A percentile compares a stretch with the other conserved stretches of the same genome.
These are phyloP conservation scores for Vanderwaltozyma verrucispora DNA, from an alignment of 805 yeast species.

Conservation along the genomic window DNA sequence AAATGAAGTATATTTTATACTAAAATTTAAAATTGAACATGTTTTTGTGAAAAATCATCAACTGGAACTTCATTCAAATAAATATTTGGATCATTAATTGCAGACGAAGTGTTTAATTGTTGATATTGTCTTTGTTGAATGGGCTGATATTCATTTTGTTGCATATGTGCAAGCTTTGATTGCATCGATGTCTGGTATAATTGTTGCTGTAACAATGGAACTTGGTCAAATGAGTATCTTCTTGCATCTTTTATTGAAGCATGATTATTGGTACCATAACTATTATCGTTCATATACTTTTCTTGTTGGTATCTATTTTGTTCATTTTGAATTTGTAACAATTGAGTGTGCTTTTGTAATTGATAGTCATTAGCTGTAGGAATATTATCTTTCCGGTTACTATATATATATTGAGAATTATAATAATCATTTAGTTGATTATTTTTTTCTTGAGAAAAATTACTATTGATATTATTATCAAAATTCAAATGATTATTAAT, in stretches of 20 bases:
- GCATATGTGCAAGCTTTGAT: not conserved
- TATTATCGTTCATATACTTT: not conserved
- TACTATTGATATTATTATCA: not conserved
- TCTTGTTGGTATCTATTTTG: too few species aligned
- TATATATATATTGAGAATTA: not conserved
- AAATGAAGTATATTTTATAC: too few species aligned
- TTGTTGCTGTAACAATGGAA: conserved; percentile 2
- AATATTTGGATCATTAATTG: too few species aligned
- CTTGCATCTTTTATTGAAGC: not conserved
- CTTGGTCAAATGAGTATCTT: not conserved
- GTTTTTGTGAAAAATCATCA: too few species aligned
- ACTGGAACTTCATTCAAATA: too few species aligned
- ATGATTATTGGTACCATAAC: not conserved
- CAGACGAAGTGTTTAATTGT: too few species aligned
- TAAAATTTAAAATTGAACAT: too few species aligned
- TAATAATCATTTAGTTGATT: not conserved
- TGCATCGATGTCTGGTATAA: not conserved
- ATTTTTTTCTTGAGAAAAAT: not conserved
- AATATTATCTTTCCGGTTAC: not conserved
- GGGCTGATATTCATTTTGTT: not conserved
- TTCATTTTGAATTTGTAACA: too few species aligned
- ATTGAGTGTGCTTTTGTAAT: not conserved
- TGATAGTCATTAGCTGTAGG: not conserved
- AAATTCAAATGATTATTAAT: not conserved
- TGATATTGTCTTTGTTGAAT: too few species aligned